Evolutionary conservation across 805 yeast species (phyloP), one percentile per base, ranked within the genome.

Genomic region (Metschnikowia rubicola): DNA sequence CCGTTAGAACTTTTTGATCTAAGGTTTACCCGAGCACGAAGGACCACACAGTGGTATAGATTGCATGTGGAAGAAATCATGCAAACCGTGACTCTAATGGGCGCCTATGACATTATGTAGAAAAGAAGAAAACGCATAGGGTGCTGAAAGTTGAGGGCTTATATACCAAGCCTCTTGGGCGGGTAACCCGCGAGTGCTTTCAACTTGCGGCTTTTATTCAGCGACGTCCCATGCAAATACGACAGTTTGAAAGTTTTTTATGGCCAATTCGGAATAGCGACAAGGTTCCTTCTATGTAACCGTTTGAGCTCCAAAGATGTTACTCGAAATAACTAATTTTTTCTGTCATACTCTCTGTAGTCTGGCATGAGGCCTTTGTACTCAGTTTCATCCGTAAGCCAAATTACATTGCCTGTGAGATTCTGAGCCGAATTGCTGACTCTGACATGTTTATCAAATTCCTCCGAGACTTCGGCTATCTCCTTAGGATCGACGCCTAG

Each of bases 11-110:
- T 71, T 59, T 59, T 80, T 70, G 47, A 69, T 87, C 91, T 87
- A 78, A 86, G 94, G 86, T 87, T 73, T 71, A 86, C 94, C 94
- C 94, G 91, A 87, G 96, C 96, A 87, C 96, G 88, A 78, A 78
- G 71, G 64, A 66, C 64, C 73, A 66, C 74, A 67, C 44, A 63
- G 71, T 64, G 70, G 65, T 54, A 59, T 59, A 66, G 80, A 67
- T 61, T 71, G 70, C 68, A 72, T 70, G 80, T 71, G 60, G 78
- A 70, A 60, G 68, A 60, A 60, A 53, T 63, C 75, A 75, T 67
- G 71, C 69, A 73, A 66, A 62, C 81, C 80, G 84, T 79, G 83
- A 80, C 84, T 80, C 84, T 80, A 79, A 79, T 79, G 92, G 94
- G 92, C 84, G 91, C 86, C 94, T 84, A 77, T 68, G 72, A 68